A percentile compares a stretch with the other conserved stretches of the same genome.
phyloP scores from a whole-genome alignment of 148 eudicot genomes.

The Vaccinium darrowii region DNA sequence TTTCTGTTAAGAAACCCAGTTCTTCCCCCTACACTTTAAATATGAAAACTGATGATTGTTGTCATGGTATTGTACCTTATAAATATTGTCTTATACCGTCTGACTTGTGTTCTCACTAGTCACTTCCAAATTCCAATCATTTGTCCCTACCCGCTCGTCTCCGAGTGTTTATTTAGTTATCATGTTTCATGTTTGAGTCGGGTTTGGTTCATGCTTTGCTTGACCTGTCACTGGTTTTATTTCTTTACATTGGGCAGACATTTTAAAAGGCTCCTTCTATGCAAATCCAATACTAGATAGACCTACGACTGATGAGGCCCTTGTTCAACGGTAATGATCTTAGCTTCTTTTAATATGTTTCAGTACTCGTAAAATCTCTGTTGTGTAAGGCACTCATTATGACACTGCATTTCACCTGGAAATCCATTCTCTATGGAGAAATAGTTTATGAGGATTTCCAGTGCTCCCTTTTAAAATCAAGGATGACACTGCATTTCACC shows the following conservation, averaged over 20 bases:
- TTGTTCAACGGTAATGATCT: conserved; percentile 62
- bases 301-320: conserved; percentile 66
- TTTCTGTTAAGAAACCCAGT: neutral
- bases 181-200: neutral
- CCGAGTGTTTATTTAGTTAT: neutral
- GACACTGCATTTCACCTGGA: neutral
- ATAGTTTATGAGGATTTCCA: neutral
- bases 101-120: neutral
- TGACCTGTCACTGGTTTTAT: neutral
- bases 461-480: neutral
- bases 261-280: conserved; percentile 87
- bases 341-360: conserved; percentile 11
- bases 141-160: neutral
- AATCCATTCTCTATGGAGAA: neutral
- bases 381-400: neutral
- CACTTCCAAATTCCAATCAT: neutral
- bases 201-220: conserved; percentile 7
- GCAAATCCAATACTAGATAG: conserved; percentile 86
- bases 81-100: neutral
- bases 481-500: neutral
- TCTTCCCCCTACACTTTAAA: neutral
- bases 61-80: neutral
- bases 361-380: neutral
- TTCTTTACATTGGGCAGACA: conserved; percentile 47
- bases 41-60: neutral